Base-by-base conservation (phyloP, 176 grass and related monocot species). In the Carex myosuroides region DNA sequence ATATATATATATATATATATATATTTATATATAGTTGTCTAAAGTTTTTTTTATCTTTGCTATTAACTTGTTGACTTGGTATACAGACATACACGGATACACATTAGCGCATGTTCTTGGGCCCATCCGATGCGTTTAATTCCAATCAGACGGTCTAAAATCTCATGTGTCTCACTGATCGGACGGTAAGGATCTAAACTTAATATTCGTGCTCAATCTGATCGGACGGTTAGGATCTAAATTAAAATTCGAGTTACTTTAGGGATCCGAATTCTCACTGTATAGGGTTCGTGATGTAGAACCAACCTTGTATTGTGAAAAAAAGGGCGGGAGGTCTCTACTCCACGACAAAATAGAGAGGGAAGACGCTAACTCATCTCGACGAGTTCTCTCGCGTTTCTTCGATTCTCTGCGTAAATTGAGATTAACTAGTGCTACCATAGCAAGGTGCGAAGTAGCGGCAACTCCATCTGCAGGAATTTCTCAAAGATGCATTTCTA, bases 401-500 rank as follows among this genome's bases (percentile, higher is more conserved):
- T 39, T 6, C 37, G 37, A 39, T 39, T 39, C 5, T 39, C 37
- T 39, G 37, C 37, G 37, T 39, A 39, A 39, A 39, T 39, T 39
- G 46, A 50, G 46, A 9, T 50, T 18, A 59, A 26, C 6, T 32
- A 32, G 24, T 32, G 26, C 29, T 67, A 32, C 30, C 10, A 13
- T 67, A 67, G 64, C 63, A 65, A 65, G 24, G 24, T 14, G 24
- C 1, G 22, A 30, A 65, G 21, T 24, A 29, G 61, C 32, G 6
- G 63, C 3, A 32, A 20, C n/a, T 13, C 69, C 41, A 72, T 50
- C 22, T 13, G 10, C 9, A 9, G 42, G 42, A 44, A 50, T 52
- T 73, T 73, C n/a, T 52, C 20, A 29, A 16, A 55, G 80, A 82
- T 82, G 80, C 22, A 66, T 66, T 82, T 82, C 80, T 82, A 64